Base-by-base conservation (phyloP, 1,284 basidiomycete species). In the Cronartium quercuum region DNA sequence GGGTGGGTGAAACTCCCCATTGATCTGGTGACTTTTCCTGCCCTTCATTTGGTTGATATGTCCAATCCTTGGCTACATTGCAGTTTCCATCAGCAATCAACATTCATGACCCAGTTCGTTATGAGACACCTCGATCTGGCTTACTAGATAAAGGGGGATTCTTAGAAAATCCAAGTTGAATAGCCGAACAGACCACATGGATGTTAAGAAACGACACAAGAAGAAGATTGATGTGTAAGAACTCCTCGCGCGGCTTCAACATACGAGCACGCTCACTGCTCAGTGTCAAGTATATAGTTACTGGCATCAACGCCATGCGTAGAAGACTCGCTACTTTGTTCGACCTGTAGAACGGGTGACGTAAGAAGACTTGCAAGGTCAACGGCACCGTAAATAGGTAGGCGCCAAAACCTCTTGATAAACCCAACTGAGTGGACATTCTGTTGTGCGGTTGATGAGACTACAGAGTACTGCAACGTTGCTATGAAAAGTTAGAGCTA, bases 181-280 rank as follows among this genome's bases (percentile, higher is more conserved):
- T 67, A 1, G 73, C 73, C 2, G 64, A 47, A 57, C 73, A 75
- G 29, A 68, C 38, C 6, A 65, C 3, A 64, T 75, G 73, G 42
- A 75, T 62, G 4, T 65, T 75, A 15, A 65, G 35, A 34, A 75
- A 68, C 24, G 73, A 67, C 47, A 55, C 35, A 24, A 29, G 24
- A 3, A 47, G 1, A 42, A 68, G 64, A 61, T 75, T 75, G 34
- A 66, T 44, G 24, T 75, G 73, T 44, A 75, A 63, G 41, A 68
- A 62, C 7, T 41, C 60, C 18, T 68, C 58, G 5, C 47, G 35
- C 10, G 73, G 73, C 13, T 75, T 44, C 34, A 75, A 63, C 1
- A 68, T 21, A 1, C 73, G 41, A 4, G 44, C 34, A 10, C 38
- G 9, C 35, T 60, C 34, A 5, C 71, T 63, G 34, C 12, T 63